Conservation (phyloP, 139 green algal genomes). For the Micractinium conductrix region DNA sequence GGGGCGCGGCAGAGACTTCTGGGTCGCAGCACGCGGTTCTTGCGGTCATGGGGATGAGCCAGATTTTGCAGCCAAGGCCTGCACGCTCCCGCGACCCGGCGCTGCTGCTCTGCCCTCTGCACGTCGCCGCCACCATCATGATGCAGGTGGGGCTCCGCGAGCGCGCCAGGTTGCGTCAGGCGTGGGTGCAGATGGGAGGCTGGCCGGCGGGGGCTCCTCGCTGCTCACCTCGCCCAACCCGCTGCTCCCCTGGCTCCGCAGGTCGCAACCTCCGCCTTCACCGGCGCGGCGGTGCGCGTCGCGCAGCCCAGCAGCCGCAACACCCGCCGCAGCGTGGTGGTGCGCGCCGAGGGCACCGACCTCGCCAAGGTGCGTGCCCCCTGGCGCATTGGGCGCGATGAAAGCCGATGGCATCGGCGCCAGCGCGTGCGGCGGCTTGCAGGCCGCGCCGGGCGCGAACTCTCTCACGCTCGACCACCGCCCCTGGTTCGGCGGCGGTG, state of each 20-base stretch:
- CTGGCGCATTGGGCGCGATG: background rate
- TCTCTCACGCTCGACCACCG: background rate
- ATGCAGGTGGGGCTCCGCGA: background rate
- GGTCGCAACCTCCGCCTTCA: slow-evolving; percentile 8
- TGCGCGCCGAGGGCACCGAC: slow-evolving; percentile 41
- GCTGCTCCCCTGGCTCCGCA: background rate
- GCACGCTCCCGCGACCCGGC: no score
- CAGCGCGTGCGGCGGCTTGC: background rate
- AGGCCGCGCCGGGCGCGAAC: background rate
- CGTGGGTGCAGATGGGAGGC: background rate
- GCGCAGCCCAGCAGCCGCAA: slow-evolving; percentile 20
- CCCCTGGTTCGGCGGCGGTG: background rate
- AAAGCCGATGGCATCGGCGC: no score
- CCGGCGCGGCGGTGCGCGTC: slow-evolving; percentile 14
- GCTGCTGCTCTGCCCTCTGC: no score
- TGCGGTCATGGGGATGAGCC: no score
- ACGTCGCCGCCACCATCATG: no score
- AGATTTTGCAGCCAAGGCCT: no score
- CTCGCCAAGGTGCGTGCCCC: slow-evolving; percentile 33
- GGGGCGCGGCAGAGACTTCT: no score
- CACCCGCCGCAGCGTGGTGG: slow-evolving; percentile 32
- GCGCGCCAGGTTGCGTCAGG: background rate
- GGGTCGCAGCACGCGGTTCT: no score
- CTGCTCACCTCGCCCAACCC: background rate
- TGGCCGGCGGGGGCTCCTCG: no score